These are phyloP conservation scores for Salix purpurea DNA, from an alignment of 345 rosid species.

Conservation along the genomic window DNA sequence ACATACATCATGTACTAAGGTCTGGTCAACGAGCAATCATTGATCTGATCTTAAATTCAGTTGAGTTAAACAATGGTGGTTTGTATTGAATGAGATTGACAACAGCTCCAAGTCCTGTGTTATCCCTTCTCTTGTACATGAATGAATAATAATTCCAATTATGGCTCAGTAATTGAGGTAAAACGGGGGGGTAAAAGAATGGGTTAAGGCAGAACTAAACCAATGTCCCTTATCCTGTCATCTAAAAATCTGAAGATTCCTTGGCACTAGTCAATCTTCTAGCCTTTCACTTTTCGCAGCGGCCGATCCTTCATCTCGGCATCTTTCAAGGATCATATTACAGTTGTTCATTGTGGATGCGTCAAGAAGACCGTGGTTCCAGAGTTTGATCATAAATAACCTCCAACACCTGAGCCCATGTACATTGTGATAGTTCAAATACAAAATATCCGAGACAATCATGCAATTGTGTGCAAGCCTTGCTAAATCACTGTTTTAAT, in stretches of 20 bases:
- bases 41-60: not conserved
- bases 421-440: not conserved
- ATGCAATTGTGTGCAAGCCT: not conserved
- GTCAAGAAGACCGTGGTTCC: slow-evolving; percentile 97
- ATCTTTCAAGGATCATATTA: slow-evolving; percentile 53
- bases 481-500: not conserved
- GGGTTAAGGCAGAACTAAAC: slow-evolving; percentile 8
- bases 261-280: not conserved
- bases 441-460: not conserved
- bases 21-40: not conserved
- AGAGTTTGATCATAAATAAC: slow-evolving; percentile 85
- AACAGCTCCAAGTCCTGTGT: not conserved
- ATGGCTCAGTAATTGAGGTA: not conserved
- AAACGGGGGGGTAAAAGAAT: slow-evolving; percentile 10
- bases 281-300: slow-evolving; percentile 6
- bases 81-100: not conserved
- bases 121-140: not conserved
- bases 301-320: slow-evolving; percentile 13
- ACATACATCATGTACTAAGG: no score
- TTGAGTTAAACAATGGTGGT: not conserved
- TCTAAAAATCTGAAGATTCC: not conserved
- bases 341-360: slow-evolving; percentile 85
- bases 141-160: slow-evolving; percentile 6
- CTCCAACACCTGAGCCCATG: slow-evolving; percentile 77
- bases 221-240: not conserved